phyloP scores from a whole-genome alignment of 1,139 yeast genomes.

The Lodderomyces jiufengensis region DNA sequence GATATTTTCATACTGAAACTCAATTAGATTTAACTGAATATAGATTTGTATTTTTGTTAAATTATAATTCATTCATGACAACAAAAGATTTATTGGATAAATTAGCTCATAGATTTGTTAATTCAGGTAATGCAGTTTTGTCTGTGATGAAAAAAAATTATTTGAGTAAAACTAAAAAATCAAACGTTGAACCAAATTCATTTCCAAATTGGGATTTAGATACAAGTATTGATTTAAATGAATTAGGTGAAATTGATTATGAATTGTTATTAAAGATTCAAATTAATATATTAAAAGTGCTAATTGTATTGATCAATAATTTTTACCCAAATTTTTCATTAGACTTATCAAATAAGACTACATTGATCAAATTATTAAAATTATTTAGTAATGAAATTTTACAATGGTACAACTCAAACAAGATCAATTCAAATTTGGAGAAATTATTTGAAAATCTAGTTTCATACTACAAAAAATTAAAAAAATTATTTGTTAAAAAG shows the following conservation, averaged over 20 bases:
- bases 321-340: slow-evolving; percentile 76
- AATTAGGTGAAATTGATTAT: slow-evolving; percentile 48
- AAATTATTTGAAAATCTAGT: slow-evolving; percentile 49
- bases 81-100: slow-evolving; percentile 42
- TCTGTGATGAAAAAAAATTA: slow-evolving; percentile 39
- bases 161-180: slow-evolving; percentile 11
- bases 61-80: slow-evolving; percentile 40
- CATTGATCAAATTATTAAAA: slow-evolving; percentile 64
- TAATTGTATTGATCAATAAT: slow-evolving; percentile 66
- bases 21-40: slow-evolving; percentile 43
- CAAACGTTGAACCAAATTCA: slow-evolving; percentile 3
- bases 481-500: slow-evolving; percentile 72
- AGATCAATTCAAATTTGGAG: slow-evolving; percentile 40
- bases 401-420: slow-evolving; percentile 65
- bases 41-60: slow-evolving; percentile 42
- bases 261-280: slow-evolving; percentile 68
- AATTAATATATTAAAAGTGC: slow-evolving; percentile 75
- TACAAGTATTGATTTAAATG: slow-evolving; percentile 31
- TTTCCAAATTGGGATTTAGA: slow-evolving; percentile 58
- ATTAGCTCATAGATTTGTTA: slow-evolving; percentile 42
- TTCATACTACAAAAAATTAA: slow-evolving; percentile 60
- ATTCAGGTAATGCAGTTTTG: slow-evolving; percentile 47
- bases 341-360: slow-evolving; percentile 57
- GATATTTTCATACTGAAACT: slow-evolving; percentile 35
- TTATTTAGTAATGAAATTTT: slow-evolving; percentile 64